Percentiles rank a stretch among this genome's conserved stretches.
Evolutionary conservation across 352 stramenopile genomes (phyloP).

Genomic region (Globisporangium nagaii): DNA sequence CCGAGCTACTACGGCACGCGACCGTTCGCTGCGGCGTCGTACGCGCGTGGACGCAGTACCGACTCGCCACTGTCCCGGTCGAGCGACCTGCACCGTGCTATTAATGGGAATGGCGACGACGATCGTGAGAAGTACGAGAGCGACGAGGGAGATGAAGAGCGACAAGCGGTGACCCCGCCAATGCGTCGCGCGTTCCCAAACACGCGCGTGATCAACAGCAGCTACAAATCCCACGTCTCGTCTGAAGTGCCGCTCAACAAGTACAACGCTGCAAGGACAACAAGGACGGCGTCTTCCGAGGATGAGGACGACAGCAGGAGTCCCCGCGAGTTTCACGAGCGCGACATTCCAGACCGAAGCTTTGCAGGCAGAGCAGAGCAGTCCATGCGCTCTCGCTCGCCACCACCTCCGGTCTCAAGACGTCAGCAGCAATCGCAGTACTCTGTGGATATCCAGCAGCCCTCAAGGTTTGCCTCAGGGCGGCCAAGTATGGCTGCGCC

Average conservation of each 20-base stretch:
- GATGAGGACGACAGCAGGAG: neutral
- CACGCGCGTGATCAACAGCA: neutral
- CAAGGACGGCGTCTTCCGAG: neutral
- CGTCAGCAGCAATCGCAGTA: slow-evolving; percentile 1
- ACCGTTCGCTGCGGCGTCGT: neutral
- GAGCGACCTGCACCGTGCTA: neutral
- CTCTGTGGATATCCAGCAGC: neutral
- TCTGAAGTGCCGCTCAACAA: neutral
- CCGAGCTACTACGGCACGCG: neutral
- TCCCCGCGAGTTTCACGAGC: neutral
- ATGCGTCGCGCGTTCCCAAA: neutral
- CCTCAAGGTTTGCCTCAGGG: neutral
- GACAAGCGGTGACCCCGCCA: neutral
- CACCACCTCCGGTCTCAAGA: neutral
- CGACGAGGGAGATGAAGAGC: neutral
- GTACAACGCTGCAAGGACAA: neutral
- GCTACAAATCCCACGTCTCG: neutral
- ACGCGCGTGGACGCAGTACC: neutral
- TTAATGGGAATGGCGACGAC: no score
- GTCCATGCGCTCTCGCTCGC: neutral
- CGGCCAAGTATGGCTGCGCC: neutral
- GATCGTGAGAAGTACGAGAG: no score
- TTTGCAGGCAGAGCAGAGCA: neutral
- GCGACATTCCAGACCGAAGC: neutral
- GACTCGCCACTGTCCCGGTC: neutral